These are phyloP conservation scores for Spencermartinsiella europaea DNA, from an alignment of 805 yeast species.

Conservation along the genomic window DNA sequence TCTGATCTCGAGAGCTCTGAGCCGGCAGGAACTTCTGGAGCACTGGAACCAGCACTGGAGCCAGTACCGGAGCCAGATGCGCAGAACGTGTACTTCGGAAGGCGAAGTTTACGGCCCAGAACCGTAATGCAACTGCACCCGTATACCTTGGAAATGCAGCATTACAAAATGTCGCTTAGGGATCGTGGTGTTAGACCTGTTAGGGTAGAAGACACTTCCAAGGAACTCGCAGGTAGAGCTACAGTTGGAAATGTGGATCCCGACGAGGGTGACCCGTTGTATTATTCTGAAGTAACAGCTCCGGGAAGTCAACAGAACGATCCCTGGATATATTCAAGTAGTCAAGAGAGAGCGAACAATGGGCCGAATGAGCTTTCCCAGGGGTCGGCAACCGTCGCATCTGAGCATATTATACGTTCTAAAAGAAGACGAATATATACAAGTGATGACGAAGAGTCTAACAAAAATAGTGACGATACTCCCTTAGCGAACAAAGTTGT, in stretches of 20 bases:
- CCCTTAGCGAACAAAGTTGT: neutral
- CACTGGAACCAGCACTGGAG: neutral
- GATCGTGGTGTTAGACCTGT: slow-evolving; percentile 8
- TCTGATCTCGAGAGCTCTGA: neutral
- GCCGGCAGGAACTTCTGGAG: neutral
- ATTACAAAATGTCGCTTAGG: slow-evolving; percentile 2
- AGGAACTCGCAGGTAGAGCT: neutral
- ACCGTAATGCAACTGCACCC: slow-evolving; percentile 16
- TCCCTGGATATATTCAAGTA: neutral
- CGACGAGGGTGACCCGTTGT: neutral
- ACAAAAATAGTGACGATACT: neutral
- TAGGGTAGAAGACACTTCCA: neutral
- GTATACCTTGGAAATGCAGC: slow-evolving; percentile 10
- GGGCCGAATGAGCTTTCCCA: neutral
- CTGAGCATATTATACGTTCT: neutral
- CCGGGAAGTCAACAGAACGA: neutral
- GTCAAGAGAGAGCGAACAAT: neutral
- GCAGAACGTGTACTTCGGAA: neutral
- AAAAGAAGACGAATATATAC: neutral
- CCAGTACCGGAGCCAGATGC: neutral
- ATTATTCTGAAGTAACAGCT: neutral
- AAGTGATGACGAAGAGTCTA: neutral
- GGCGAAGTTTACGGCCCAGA: slow-evolving; percentile 4
- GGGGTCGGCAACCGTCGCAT: neutral
- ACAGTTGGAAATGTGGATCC: neutral